Percentiles rank a stretch among this genome's conserved stretches.
Evolutionary conservation across 805 yeast genomes (phyloP).

Genomic region (Teunomyces aglyptinius): DNA sequence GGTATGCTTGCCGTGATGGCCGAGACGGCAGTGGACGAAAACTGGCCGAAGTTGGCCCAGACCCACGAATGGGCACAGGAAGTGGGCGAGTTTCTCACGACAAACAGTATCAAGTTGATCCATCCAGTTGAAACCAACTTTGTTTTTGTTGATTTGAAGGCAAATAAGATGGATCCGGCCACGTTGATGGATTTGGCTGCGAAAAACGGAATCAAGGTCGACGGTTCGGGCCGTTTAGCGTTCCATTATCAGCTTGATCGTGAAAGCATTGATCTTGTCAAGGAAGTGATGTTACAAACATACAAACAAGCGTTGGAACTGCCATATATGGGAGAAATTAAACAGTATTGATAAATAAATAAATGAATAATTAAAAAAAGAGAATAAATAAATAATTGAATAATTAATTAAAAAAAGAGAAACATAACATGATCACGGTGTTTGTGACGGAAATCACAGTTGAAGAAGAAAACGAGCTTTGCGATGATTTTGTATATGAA

Average conservation of each 20-base stretch:
- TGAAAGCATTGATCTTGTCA: slow-evolving; percentile 34
- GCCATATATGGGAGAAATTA: slow-evolving; percentile 35
- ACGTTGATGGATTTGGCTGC: slow-evolving; percentile 47
- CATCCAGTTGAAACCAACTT: slow-evolving; percentile 43
- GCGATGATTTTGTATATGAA: slow-evolving; percentile 48
- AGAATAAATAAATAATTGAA: neutral
- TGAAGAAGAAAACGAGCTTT: slow-evolving; percentile 6
- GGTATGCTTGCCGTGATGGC: slow-evolving; percentile 44
- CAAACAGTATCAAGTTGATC: slow-evolving; percentile 28
- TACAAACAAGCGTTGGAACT: slow-evolving; percentile 50
- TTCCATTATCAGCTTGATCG: slow-evolving; percentile 36
- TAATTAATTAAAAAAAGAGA: no score
- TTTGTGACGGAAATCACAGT: slow-evolving; percentile 15
- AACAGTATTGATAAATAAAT: neutral
- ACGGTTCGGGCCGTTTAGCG: slow-evolving; percentile 27
- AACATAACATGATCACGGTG: neutral
- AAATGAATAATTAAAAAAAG: neutral
- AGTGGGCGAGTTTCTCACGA: slow-evolving; percentile 30
- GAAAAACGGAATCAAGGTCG: slow-evolving; percentile 53
- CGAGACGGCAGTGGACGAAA: slow-evolving; percentile 38
- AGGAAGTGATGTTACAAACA: slow-evolving; percentile 55
- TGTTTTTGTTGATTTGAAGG: slow-evolving; percentile 36
- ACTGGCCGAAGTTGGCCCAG: slow-evolving; percentile 27
- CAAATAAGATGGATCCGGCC: slow-evolving; percentile 28
- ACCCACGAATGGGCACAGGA: slow-evolving; percentile 37